Evolutionary conservation across 306 rosid genomes (phyloP), one percentile per base, ranked within the genome.

Genomic region (Lathyrus tuberosus): DNA sequence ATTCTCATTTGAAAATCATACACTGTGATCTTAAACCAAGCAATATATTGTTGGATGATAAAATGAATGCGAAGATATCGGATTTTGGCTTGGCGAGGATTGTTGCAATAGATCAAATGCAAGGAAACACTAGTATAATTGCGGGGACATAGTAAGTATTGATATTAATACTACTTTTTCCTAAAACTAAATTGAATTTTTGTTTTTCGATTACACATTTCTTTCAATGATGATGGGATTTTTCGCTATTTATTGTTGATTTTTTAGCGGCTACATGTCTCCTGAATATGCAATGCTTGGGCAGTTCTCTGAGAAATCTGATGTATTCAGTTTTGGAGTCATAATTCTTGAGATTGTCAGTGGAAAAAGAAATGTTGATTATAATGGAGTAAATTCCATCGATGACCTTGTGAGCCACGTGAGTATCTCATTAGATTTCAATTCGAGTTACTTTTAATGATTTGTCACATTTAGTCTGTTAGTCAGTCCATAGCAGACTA

Each of bases 131-230:
- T 40, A 76, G 75, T 41, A 76, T 59, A 40, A 76, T 76, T 68
- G 73, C 70, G 28, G 80, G 80, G 9, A 76, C 80, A 69, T 76
- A 68, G 80, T 76, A 76, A 76, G 80, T 49, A 60, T 75, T 37
- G 58, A 49, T 12, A 16, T 57, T 56, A 10, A 14, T 57, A 57
- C 12, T 6, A 14, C 17, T 6, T 28, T 28, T 57, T 57, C 15
- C 20, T n/a, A 3, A 22, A 18, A 20, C 31, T 28, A 57, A 57
- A 28, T 7, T 1, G 6, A 15, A 22, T 2, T 47, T 42, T 14
- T 56, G 11, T 46, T 37, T 61, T 62, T 51, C 8, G 10, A 10
- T 43, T 57, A 13, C 14, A 57, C 8, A 28, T 57, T 56, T 54
- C 40, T 5, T 2, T 2, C 14, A 3, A 26, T 0, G 16, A 28